Conservation (phyloP, 2,329 filamentous ascomycete species). For the Berkeleyomyces rouxiae region DNA sequence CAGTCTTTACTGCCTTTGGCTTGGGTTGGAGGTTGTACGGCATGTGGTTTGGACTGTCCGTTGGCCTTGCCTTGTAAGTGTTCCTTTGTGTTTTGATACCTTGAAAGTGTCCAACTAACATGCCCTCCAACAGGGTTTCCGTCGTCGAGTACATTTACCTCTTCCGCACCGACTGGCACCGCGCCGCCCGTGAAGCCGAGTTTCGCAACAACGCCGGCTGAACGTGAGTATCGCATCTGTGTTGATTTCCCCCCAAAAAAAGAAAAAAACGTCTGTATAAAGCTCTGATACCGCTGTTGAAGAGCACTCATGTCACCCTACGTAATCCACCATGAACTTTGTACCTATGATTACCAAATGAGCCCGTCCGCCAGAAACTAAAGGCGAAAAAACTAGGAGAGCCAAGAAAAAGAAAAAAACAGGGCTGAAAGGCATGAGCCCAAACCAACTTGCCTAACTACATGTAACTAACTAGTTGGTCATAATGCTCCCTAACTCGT, state of each 20-base stretch:
- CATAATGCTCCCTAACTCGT: not conserved
- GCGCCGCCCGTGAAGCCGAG: constrained; percentile 36
- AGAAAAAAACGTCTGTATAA: not conserved
- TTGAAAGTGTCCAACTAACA: not conserved
- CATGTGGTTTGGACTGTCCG: constrained; percentile 62
- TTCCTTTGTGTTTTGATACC: not conserved
- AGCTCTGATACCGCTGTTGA: no score
- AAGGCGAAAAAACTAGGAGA: not conserved
- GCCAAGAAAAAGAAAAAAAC: not conserved
- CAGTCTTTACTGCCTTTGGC: constrained; percentile 61
- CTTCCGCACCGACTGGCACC: constrained; percentile 35
- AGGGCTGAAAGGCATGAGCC: not conserved
- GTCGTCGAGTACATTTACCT: constrained; percentile 38
- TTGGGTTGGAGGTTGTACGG: constrained; percentile 62
- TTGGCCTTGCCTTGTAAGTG: constrained; percentile 49
- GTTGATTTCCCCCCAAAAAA: not conserved
- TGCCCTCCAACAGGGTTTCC: constrained; percentile 26
- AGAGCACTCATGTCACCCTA: no score
- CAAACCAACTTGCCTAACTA: not conserved
- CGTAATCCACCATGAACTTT: no score
- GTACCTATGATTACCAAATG: no score
- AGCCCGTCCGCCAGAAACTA: not conserved
- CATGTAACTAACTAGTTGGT: not conserved
- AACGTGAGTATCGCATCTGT: constrained; percentile 9
- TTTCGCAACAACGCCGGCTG: constrained; percentile 31